phyloP scores from a whole-genome alignment of 192 early-diverging fungal genomes.

The Chytriomyces sp. region DNA sequence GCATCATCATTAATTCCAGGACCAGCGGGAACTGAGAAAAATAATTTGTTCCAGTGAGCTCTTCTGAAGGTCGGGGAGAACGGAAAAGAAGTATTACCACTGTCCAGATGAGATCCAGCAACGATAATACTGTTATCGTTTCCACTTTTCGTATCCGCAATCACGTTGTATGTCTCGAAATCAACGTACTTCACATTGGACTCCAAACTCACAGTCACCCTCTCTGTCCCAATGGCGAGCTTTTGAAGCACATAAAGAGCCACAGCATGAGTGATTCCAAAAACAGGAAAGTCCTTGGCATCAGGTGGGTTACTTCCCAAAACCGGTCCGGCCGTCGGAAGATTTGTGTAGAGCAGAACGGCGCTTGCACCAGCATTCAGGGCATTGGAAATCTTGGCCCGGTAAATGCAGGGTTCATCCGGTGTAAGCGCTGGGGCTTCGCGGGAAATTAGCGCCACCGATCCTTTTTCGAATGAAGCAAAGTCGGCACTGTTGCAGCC shows the following conservation, averaged over 20 bases:
- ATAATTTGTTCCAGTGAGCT: not conserved
- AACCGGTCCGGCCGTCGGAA: constrained; percentile 28
- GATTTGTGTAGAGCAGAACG: constrained; percentile 28
- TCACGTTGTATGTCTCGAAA: constrained; percentile 41
- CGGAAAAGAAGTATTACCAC: constrained; percentile 16
- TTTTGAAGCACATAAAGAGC: constrained; percentile 30
- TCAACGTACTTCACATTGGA: constrained; percentile 11
- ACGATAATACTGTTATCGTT: constrained; percentile 40
- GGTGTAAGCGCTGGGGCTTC: constrained; percentile 12
- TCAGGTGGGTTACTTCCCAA: constrained; percentile 14
- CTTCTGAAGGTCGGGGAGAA: not conserved
- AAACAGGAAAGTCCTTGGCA: constrained; percentile 8
- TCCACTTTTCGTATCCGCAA: constrained; percentile 43
- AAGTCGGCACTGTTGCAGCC: constrained; percentile 28
- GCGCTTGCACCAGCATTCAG: constrained; percentile 32
- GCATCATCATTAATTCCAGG: constrained; percentile 60
- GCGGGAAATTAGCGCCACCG: constrained; percentile 20
- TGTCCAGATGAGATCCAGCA: constrained; percentile 50
- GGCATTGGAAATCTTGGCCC: constrained; percentile 35
- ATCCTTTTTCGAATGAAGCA: constrained; percentile 18
- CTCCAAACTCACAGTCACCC: constrained; percentile 24
- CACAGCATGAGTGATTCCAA: constrained; percentile 29
- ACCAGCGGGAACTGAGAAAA: constrained; percentile 45
- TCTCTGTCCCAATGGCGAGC: constrained; percentile 15
- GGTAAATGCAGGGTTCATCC: constrained; percentile 23